Conservation (phyloP, 192 early-diverging fungal genomes). For the Chytriomyces sp. region DNA sequence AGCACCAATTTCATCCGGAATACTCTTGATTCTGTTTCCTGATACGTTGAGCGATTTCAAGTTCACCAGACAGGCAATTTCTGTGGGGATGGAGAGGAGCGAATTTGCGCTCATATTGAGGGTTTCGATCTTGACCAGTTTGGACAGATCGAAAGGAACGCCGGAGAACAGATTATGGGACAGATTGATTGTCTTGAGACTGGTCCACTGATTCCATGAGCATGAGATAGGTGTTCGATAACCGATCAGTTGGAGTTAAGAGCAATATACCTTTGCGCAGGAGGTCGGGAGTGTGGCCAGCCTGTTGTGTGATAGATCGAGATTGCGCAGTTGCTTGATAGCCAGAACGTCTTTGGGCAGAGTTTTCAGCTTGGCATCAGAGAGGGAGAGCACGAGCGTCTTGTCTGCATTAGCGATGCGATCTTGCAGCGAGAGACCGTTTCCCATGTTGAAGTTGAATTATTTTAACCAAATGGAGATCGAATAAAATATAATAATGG, state of each 20-base stretch:
- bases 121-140: constrained; percentile 70
- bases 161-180: constrained; percentile 65
- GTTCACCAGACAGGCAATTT: constrained; percentile 67
- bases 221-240: not conserved
- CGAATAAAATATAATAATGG: too few species aligned
- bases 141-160: constrained; percentile 73
- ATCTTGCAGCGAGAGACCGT: constrained; percentile 24
- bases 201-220: constrained; percentile 12
- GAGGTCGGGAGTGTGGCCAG: constrained; percentile 13
- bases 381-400: constrained; percentile 26
- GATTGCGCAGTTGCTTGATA: constrained; percentile 27
- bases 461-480: too few species aligned
- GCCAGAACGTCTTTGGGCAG: constrained; percentile 19
- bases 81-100: constrained; percentile 65
- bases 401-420: constrained; percentile 27
- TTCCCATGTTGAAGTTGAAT: constrained; percentile 23
- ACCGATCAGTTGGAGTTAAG: not conserved
- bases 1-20: constrained; percentile 23
- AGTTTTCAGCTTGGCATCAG: constrained; percentile 19
- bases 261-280: constrained; percentile 3
- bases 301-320: constrained; percentile 29
- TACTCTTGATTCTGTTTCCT: constrained; percentile 16
- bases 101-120: constrained; percentile 58
- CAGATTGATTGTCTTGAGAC: constrained; percentile 42
- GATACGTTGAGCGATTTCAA: constrained; percentile 67